A percentile compares a stretch with the other conserved stretches of the same genome.
Conservation (phyloP, 352 stramenopile species). For the Pythium vanterpoolii region DNA sequence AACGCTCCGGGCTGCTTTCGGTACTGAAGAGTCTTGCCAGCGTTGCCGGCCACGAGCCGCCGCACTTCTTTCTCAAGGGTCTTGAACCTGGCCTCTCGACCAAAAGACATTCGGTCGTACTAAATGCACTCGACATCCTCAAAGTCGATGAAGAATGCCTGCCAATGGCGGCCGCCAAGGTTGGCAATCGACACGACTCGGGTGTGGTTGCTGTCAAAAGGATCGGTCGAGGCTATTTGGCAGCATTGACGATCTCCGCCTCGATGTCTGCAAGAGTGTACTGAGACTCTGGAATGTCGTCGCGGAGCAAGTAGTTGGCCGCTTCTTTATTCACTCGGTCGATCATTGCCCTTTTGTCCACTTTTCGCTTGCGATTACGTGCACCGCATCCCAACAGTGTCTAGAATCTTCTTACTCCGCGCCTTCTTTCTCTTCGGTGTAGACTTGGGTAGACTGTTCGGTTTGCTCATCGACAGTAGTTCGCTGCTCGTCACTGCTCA, state of each 20-base stretch:
- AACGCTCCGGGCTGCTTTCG: no score
- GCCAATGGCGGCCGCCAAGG: no score
- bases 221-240: not conserved
- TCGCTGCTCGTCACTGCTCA: not conserved
- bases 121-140: no score
- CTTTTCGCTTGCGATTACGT: not conserved
- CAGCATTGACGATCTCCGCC: not conserved
- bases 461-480: not conserved
- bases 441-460: not conserved
- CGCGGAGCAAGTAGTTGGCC: not conserved
- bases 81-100: no score
- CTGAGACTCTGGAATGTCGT: not conserved
- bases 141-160: no score
- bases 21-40: no score
- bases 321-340: not conserved
- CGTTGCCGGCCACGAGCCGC: no score
- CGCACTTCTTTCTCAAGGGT: no score
- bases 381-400: not conserved
- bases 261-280: not conserved
- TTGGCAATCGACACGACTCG: not conserved
- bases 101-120: no score
- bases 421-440: not conserved
- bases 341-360: not conserved
- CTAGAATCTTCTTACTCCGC: not conserved
- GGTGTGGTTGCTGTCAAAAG: not conserved